Conservation (phyloP, 225 moss, liverwort and hornwort genomes). For the Neckera pumila region DNA sequence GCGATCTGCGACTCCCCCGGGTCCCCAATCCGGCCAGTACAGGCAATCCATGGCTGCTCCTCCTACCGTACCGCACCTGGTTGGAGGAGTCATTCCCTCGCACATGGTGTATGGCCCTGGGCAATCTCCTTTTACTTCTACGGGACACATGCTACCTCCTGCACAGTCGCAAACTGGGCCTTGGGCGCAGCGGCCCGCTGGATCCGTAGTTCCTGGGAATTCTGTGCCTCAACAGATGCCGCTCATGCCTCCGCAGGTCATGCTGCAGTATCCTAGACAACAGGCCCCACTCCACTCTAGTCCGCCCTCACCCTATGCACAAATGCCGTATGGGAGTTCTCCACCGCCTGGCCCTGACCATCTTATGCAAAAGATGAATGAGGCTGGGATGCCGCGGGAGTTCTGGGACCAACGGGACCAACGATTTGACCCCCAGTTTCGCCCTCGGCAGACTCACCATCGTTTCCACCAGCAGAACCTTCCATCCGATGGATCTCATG, state of each 20-base stretch:
- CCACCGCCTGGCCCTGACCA: conserved; percentile 56
- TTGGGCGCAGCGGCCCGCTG: conserved; percentile 52
- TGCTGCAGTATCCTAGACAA: conserved; percentile 65
- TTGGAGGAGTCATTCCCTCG: conserved; percentile 44
- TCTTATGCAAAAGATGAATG: conserved; percentile 48
- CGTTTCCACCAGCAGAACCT: conserved; percentile 64
- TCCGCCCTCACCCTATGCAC: conserved; percentile 43
- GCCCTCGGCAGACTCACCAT: conserved; percentile 49
- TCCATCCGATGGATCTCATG: conserved; percentile 35
- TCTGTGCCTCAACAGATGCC: conserved; percentile 56
- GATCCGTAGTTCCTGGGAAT: conserved; percentile 35
- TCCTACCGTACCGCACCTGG: conserved; percentile 27
- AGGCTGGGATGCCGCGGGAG: conserved; percentile 44
- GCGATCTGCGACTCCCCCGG: conserved; percentile 38
- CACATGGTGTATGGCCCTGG: conserved; percentile 46
- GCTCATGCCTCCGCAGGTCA: conserved; percentile 85
- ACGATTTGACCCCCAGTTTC: conserved; percentile 43
- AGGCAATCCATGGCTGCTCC: conserved; percentile 38
- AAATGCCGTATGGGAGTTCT: conserved; percentile 46
- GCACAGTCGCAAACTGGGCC: conserved; percentile 32
- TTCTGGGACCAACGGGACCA: conserved; percentile 60
- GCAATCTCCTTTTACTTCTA: conserved; percentile 44
- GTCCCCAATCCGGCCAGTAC: conserved; percentile 46
- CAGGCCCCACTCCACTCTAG: conserved; percentile 48
- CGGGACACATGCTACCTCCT: conserved; percentile 45